Percentiles rank a stretch among this genome's conserved stretches.
Evolutionary conservation across 1,284 basidiomycete genomes (phyloP).

Genomic region (Fereydounia khargensis): DNA sequence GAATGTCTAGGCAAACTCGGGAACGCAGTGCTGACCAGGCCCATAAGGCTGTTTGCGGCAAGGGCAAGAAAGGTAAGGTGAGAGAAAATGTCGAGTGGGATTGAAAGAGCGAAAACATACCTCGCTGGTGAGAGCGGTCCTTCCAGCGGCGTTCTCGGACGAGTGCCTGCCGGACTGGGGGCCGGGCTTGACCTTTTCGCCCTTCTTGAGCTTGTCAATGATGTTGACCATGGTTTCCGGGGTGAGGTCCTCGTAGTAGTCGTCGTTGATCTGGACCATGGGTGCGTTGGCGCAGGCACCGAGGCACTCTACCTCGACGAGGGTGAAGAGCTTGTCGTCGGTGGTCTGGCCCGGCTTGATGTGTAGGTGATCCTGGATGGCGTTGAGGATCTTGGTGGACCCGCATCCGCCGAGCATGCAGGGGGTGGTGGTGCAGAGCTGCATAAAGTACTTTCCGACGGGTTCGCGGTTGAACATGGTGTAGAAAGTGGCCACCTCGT

Average conservation of each 20-base stretch:
- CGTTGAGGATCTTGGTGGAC: constrained; percentile 81
- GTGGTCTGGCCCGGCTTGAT: constrained; percentile 87
- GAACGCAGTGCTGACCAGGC: constrained; percentile 81
- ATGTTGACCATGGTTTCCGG: constrained; percentile 82
- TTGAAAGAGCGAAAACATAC: constrained; percentile 60
- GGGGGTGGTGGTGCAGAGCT: constrained; percentile 98
- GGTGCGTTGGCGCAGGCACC: constrained; percentile 97
- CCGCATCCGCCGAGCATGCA: constrained; percentile 88
- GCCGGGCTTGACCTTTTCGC: constrained; percentile 83
- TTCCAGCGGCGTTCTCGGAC: constrained; percentile 73
- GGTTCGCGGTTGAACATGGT: constrained; percentile 87
- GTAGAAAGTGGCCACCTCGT: constrained; percentile 99
- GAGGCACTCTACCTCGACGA: constrained; percentile 96
- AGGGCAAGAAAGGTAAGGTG: background rate
- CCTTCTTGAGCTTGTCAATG: constrained; percentile 78
- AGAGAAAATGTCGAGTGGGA: constrained; percentile 1
- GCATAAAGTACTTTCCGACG: constrained; percentile 89
- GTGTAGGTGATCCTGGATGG: constrained; percentile 78
- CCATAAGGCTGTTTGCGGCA: constrained; percentile 89
- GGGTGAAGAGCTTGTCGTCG: constrained; percentile 91
- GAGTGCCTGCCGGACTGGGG: constrained; percentile 83
- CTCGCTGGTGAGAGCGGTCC: constrained; percentile 79
- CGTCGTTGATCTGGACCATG: constrained; percentile 94
- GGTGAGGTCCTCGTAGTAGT: constrained; percentile 99
- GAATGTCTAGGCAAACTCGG: constrained; percentile 71